Evolutionary conservation across 1,284 basidiomycete genomes (phyloP).

Genomic region (Cryptococcus sp.): DNA sequence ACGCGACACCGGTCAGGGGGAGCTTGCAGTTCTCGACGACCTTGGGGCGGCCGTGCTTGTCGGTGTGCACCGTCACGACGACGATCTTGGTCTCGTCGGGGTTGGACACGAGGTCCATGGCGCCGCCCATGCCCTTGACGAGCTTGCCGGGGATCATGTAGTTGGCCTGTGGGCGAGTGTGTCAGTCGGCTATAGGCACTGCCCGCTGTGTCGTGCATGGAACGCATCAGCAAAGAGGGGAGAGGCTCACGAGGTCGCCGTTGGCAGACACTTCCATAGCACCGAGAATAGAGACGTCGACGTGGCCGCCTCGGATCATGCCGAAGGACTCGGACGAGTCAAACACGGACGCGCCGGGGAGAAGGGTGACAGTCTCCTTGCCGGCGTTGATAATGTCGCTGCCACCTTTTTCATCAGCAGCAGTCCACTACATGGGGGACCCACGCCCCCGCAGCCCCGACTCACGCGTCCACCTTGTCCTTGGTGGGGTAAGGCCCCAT

Average conservation of each 20-base stretch:
- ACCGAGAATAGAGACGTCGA: conserved; percentile 85
- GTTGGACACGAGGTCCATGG: conserved; percentile 93
- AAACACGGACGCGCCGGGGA: conserved; percentile 89
- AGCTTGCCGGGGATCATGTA: conserved; percentile 96
- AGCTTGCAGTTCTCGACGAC: conserved; percentile 76
- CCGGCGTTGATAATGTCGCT: conserved; percentile 93
- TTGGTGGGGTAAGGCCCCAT: conserved; percentile 92
- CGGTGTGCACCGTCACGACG: conserved; percentile 81
- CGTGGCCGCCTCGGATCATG: conserved; percentile 94
- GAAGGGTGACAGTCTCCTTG: conserved; percentile 88
- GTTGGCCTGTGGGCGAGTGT: conserved; percentile 57
- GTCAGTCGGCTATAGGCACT: not conserved
- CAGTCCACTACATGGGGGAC: conserved; percentile 6
- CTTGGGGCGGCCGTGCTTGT: conserved; percentile 85
- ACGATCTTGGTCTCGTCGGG: conserved; percentile 81
- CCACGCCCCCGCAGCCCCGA: too few species aligned
- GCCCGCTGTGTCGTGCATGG: not conserved
- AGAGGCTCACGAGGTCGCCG: conserved; percentile 69
- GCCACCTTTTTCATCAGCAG: conserved; percentile 7
- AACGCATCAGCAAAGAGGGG: not conserved
- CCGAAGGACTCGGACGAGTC: conserved; percentile 64
- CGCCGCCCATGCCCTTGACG: conserved; percentile 88
- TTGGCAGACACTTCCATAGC: conserved; percentile 90
- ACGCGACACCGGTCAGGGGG: conserved; percentile 79
- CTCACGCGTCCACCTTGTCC: conserved; percentile 82